phyloP scores from a whole-genome alignment of 1,284 basidiomycete species.

The Cryptococcus depauperatus region DNA sequence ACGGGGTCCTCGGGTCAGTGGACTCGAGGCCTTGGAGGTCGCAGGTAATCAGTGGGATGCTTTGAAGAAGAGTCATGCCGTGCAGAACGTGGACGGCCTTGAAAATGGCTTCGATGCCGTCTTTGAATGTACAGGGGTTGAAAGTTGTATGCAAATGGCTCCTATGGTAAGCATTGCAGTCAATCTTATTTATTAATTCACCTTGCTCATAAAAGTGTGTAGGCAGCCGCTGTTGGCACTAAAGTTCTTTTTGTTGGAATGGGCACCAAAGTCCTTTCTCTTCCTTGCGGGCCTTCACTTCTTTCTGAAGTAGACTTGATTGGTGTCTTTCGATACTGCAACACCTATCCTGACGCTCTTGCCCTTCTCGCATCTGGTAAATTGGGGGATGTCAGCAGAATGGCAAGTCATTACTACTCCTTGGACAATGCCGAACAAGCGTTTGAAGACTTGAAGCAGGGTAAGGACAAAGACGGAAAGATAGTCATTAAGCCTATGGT shows the following conservation, averaged over 20 bases:
- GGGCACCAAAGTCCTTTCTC: slow-evolving; percentile 72
- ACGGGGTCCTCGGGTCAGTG: slow-evolving; percentile 43
- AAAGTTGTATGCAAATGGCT: slow-evolving; percentile 79
- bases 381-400: slow-evolving; percentile 57
- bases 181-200: no score
- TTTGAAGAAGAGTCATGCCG: slow-evolving; percentile 23
- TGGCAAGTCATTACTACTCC: slow-evolving; percentile 71
- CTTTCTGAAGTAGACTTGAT: slow-evolving; percentile 86
- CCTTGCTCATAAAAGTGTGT: slow-evolving; percentile 10
- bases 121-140: slow-evolving; percentile 91
- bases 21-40: slow-evolving; percentile 58
- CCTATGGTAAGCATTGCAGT: slow-evolving; percentile 58
- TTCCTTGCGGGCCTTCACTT: slow-evolving; percentile 76
- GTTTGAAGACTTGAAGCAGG: slow-evolving; percentile 68
- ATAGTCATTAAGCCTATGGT: slow-evolving; percentile 84
- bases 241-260: slow-evolving; percentile 91
- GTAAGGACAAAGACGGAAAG: slow-evolving; percentile 65
- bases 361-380: slow-evolving; percentile 60
- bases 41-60: slow-evolving; percentile 56
- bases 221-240: slow-evolving; percentile 74
- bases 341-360: slow-evolving; percentile 80
- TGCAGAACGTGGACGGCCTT: slow-evolving; percentile 43
- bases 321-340: slow-evolving; percentile 69
- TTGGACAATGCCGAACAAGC: slow-evolving; percentile 61
- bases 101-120: slow-evolving; percentile 81